Conservation (phyloP, 352 stramenopile genomes). For the Globisporangium megalacanthum region DNA sequence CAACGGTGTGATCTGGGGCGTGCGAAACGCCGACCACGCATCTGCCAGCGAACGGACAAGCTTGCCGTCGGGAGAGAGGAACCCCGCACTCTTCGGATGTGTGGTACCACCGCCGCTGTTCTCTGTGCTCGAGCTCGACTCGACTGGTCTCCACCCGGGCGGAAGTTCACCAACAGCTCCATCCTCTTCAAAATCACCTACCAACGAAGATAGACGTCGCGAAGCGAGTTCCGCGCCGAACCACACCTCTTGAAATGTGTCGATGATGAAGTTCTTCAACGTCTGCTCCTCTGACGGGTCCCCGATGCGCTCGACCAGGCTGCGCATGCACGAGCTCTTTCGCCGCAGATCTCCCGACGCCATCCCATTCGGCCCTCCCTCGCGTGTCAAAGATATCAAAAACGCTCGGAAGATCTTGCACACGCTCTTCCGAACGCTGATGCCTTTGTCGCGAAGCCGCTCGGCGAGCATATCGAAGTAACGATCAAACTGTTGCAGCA, state of each 20-base stretch:
- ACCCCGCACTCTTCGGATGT: constrained; percentile 17
- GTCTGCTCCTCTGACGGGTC: constrained; percentile 59
- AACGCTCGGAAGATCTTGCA: constrained; percentile 74
- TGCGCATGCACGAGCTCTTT: constrained; percentile 65
- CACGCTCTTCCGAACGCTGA: constrained; percentile 82
- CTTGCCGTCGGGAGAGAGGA: constrained; percentile 55
- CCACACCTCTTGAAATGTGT: constrained; percentile 85
- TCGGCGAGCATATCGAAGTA: constrained; percentile 78
- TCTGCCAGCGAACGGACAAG: constrained; percentile 42
- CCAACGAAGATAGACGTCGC: constrained; percentile 24
- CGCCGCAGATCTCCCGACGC: constrained; percentile 32
- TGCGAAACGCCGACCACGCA: constrained; percentile 56
- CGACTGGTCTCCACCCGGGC: constrained; percentile 42
- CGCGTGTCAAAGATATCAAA: constrained; percentile 17
- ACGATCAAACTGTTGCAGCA: constrained; percentile 53
- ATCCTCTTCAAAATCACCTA: constrained; percentile 35
- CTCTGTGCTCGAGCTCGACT: constrained; percentile 5
- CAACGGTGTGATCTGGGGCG: constrained; percentile 43
- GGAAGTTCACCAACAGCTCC: constrained; percentile 19
- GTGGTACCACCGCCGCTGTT: background rate
- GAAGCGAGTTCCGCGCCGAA: constrained; percentile 61
- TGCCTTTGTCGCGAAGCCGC: constrained; percentile 73
- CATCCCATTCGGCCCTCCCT: constrained; percentile 4
- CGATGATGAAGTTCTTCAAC: constrained; percentile 84
- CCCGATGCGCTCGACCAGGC: constrained; percentile 71